Evolutionary conservation across 768 basidiomycete species (phyloP).

Genomic region (Omphalotus guepiniiformis): DNA sequence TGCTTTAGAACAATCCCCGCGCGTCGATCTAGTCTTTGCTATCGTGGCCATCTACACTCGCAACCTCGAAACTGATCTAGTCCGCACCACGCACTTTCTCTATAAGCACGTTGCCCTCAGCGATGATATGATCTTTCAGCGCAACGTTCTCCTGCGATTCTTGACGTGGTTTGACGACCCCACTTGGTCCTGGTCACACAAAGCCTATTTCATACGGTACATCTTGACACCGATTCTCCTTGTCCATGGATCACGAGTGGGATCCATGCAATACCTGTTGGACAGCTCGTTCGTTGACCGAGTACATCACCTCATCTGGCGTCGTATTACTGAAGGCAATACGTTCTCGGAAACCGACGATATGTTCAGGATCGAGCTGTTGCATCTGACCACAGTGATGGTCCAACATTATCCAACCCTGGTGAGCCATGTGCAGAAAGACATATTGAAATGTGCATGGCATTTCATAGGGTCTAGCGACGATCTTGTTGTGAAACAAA

Average conservation of each 20-base stretch:
- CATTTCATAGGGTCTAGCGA: slow-evolving; percentile 72
- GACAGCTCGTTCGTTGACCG: slow-evolving; percentile 66
- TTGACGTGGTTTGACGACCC: slow-evolving; percentile 76
- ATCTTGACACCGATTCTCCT: slow-evolving; percentile 85
- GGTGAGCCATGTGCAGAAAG: slow-evolving; percentile 81
- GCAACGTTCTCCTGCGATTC: slow-evolving; percentile 84
- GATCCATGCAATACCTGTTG: slow-evolving; percentile 56
- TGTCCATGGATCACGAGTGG: slow-evolving; percentile 59
- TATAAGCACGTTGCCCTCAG: slow-evolving; percentile 80
- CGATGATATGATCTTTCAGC: slow-evolving; percentile 62
- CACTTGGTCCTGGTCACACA: slow-evolving; percentile 65
- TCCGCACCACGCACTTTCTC: slow-evolving; percentile 77
- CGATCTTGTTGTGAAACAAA: slow-evolving; percentile 90
- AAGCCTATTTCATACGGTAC: slow-evolving; percentile 74
- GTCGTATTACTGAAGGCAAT: slow-evolving; percentile 57
- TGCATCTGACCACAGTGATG: slow-evolving; percentile 85
- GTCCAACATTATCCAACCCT: slow-evolving; percentile 80
- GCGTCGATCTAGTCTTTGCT: slow-evolving; percentile 87
- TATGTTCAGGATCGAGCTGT: slow-evolving; percentile 83
- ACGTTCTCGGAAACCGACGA: slow-evolving; percentile 67
- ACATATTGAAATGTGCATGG: slow-evolving; percentile 93
- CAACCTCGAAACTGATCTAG: slow-evolving; percentile 76
- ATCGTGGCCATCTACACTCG: slow-evolving; percentile 78
- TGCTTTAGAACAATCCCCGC: slow-evolving; percentile 62
- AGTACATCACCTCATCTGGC: slow-evolving; percentile 78